Percentiles rank a stretch among this genome's conserved stretches.
phyloP scores from a whole-genome alignment of 1,139 yeast genomes.

The Yamadazyma diddensiae region DNA sequence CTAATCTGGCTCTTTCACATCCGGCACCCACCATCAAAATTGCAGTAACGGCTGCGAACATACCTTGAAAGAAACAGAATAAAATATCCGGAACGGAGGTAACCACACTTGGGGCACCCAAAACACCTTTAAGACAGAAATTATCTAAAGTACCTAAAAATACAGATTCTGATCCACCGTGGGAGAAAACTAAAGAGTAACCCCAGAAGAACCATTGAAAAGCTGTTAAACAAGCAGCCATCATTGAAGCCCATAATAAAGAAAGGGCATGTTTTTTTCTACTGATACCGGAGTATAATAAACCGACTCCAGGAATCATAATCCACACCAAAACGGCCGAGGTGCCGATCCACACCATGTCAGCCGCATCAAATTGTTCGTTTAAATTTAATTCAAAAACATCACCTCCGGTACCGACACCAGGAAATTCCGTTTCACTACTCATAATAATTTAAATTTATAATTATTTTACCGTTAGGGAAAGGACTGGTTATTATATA shows the following conservation, averaged over 20 bases:
- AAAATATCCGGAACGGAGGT: conserved; percentile 77
- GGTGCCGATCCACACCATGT: conserved; percentile 86
- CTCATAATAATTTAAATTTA: conserved; percentile 10
- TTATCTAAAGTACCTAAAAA: conserved; percentile 79
- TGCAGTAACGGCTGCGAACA: conserved; percentile 93
- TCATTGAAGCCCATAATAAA: conserved; percentile 88
- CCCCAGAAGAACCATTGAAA: conserved; percentile 99
- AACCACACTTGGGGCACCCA: conserved; percentile 77
- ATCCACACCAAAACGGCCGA: conserved; percentile 82
- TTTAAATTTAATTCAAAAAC: conserved; percentile 71
- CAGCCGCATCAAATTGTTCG: conserved; percentile 66
- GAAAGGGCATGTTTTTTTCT: conserved; percentile 92
- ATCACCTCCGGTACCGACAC: conserved; percentile 74
- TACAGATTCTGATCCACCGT: conserved; percentile 52
- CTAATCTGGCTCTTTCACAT: conserved; percentile 93
- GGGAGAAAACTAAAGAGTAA: conserved; percentile 81
- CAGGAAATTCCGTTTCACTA: conserved; percentile 27
- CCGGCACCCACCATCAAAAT: conserved; percentile 96
- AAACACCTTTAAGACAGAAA: conserved; percentile 74
- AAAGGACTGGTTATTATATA: neutral
- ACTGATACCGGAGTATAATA: conserved; percentile 84
- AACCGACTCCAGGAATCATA: conserved; percentile 93
- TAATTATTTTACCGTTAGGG: neutral
- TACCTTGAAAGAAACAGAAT: conserved; percentile 88
- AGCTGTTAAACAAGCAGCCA: conserved; percentile 75